Percentiles rank a stretch among this genome's conserved stretches.
phyloP scores from a whole-genome alignment of 441 rosid species.

The Mallotus japonicus region DNA sequence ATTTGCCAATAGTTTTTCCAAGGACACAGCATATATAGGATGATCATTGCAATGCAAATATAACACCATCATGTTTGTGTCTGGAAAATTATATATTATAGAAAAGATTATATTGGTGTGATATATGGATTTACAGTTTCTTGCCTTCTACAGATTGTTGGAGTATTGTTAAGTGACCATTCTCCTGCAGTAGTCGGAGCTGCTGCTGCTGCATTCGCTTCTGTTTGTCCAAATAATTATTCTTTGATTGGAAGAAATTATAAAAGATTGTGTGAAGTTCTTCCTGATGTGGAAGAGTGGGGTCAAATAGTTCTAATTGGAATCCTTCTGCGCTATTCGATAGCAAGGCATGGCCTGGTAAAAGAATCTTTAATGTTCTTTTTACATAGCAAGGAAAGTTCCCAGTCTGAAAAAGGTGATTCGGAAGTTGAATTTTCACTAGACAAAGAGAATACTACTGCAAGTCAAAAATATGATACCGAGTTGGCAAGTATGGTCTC shows the following conservation, averaged over 20 bases:
- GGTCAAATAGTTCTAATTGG: constrained; percentile 85
- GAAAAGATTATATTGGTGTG: constrained; percentile 9
- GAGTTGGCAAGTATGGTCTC: constrained; percentile 53
- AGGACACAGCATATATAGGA: not conserved
- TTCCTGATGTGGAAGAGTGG: constrained; percentile 99
- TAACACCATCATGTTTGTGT: constrained; percentile 1
- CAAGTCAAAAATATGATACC: constrained; percentile 30
- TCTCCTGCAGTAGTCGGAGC: constrained; percentile 97
- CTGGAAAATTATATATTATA: not conserved
- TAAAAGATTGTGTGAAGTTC: constrained; percentile 77
- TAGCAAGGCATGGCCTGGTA: constrained; percentile 88
- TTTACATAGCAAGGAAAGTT: constrained; percentile 41
- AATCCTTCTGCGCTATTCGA: constrained; percentile 70
- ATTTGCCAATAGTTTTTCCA: not conserved
- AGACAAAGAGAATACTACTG: constrained; percentile 36
- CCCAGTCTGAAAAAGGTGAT: constrained; percentile 46
- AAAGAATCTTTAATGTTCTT: constrained; percentile 84
- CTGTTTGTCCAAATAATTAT: constrained; percentile 83
- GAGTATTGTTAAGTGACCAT: constrained; percentile 66
- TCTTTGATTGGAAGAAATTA: constrained; percentile 63
- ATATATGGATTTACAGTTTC: constrained; percentile 1
- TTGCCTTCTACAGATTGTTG: constrained; percentile 67
- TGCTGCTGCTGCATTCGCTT: constrained; percentile 87
- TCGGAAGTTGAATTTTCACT: constrained; percentile 34
- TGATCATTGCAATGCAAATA: not conserved